These are phyloP conservation scores for Cinnamomum chago DNA, from an alignment of 164 flowering plant genomes.

Conservation along the genomic window DNA sequence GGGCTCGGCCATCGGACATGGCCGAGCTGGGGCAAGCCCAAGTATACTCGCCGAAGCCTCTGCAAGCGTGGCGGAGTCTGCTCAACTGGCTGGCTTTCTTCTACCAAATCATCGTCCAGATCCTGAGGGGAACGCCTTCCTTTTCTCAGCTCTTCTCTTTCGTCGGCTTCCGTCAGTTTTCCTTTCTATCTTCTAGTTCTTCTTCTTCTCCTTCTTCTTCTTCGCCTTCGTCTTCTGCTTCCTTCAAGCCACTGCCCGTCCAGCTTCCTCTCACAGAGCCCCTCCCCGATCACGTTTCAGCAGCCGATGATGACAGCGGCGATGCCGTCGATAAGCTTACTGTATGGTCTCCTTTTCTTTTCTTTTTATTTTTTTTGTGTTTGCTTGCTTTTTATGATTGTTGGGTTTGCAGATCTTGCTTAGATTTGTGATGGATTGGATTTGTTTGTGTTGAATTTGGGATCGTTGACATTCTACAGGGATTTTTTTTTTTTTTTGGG, in stretches of 20 bases:
- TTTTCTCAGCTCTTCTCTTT: conserved; percentile 33
- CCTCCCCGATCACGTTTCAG: neutral
- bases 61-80: conserved; percentile 56
- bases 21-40: conserved; percentile 56
- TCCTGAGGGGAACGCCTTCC: conserved; percentile 34
- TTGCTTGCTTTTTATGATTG: neutral
- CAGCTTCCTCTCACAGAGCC: conserved; percentile 35
- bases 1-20: conserved; percentile 21
- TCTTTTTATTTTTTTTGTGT: neutral
- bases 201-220: conserved; percentile 31
- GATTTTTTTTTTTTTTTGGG: no score
- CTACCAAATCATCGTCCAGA: conserved; percentile 70
- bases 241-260: conserved; percentile 53
- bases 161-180: conserved; percentile 27
- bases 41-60: conserved; percentile 35
- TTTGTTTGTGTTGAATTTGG: no score
- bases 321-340: conserved; percentile 35
- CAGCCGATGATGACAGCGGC: conserved; percentile 11
- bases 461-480: neutral
- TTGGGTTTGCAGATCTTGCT: neutral
- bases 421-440: neutral
- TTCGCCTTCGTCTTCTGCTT: conserved; percentile 24
- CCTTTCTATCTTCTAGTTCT: conserved; percentile 20
- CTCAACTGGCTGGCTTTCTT: conserved; percentile 67
- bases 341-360: conserved; percentile 20